Conservation (phyloP, 2,329 filamentous ascomycete genomes). For the Pyrenophora tritici-repentis region DNA sequence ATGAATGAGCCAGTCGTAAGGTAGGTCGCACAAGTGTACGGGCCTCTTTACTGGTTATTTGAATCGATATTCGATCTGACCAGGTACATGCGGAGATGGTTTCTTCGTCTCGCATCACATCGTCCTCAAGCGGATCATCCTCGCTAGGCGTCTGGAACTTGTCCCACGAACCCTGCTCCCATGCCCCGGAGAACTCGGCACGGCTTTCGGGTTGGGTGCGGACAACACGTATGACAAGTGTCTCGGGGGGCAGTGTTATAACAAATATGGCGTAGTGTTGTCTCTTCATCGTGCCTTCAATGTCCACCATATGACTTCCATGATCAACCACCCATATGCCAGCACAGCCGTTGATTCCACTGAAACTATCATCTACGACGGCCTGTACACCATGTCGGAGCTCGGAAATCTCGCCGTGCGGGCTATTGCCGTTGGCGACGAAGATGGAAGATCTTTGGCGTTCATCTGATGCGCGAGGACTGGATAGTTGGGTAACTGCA, state of each 20-base stretch:
- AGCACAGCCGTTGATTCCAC: constrained; percentile 40
- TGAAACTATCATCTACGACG: constrained; percentile 34
- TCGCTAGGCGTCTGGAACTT: constrained; percentile 28
- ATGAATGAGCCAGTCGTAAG: constrained; percentile 20
- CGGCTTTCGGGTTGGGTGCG: constrained; percentile 27
- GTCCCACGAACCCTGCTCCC: constrained; percentile 35
- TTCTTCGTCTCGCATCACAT: constrained; percentile 36
- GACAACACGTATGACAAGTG: constrained; percentile 34
- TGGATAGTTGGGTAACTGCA: constrained; percentile 37
- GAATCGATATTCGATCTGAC: constrained; percentile 29
- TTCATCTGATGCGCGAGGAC: constrained; percentile 25
- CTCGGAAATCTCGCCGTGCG: constrained; percentile 52
- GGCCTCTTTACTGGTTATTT: constrained; percentile 36
- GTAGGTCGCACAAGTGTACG: constrained; percentile 29
- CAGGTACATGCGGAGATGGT: constrained; percentile 38
- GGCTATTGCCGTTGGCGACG: constrained; percentile 51
- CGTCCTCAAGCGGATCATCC: constrained; percentile 28
- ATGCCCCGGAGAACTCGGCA: constrained; percentile 25
- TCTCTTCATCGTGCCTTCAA: constrained; percentile 31
- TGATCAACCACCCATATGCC: constrained; percentile 48
- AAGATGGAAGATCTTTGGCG: constrained; percentile 39
- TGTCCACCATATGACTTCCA: constrained; percentile 31
- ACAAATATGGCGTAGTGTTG: constrained; percentile 45
- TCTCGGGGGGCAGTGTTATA: constrained; percentile 44
- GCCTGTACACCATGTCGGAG: constrained; percentile 51